Base-by-base conservation (phyloP, 352 stramenopile genomes). In the Phytopythium boreale region DNA sequence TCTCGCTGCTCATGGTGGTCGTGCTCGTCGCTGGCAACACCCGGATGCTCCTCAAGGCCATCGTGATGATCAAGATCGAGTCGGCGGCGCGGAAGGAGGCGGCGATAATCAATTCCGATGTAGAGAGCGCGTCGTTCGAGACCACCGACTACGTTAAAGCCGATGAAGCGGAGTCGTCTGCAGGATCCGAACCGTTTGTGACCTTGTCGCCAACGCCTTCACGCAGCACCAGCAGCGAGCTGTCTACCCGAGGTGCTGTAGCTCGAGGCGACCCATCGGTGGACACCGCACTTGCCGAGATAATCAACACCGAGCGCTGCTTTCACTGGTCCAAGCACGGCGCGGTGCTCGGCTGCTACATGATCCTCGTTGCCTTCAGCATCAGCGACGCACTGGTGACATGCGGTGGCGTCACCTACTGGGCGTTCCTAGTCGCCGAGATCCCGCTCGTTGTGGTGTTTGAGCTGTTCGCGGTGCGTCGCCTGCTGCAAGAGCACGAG, bases 1-100 rank as follows among this genome's bases (percentile, higher is more conserved):
- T 86, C 27, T 88, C 79, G 26, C 63, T 84, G 11, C 70, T 87
- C 15, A 76, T 87, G 22, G 74, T 82, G 57, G 29, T 83, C 31
- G 58, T 87, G 57, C 68, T 87, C 20, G 64, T 70, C 2, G n/a
- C 70, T n/a, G 66, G 70, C 10, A 72, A 72, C 14, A 61, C 67
- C 11, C 69, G 72, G 22, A 55, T 66, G 17, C 46, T 74, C 7
- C 56, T 66, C 5, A 71, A 74, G 65, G 68, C 57, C 4, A 66
- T 74, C 15, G 67, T 63, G 51, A 68, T 71, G 64, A 60, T 68
- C 26, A 65, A 66, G 27, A 52, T 69, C 9, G 78, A 87, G 59
- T 57, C 62, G 29, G 72, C 69, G 34, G 74, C 61, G n/a, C 62
- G 44, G 60, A 63, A 75, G 19, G 55, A 65, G 19, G 62, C 74